Percentiles rank a stretch among this genome's conserved stretches.
Conservation (phyloP, 73 alveolate genomes). For the Strombidium stylifer region DNA sequence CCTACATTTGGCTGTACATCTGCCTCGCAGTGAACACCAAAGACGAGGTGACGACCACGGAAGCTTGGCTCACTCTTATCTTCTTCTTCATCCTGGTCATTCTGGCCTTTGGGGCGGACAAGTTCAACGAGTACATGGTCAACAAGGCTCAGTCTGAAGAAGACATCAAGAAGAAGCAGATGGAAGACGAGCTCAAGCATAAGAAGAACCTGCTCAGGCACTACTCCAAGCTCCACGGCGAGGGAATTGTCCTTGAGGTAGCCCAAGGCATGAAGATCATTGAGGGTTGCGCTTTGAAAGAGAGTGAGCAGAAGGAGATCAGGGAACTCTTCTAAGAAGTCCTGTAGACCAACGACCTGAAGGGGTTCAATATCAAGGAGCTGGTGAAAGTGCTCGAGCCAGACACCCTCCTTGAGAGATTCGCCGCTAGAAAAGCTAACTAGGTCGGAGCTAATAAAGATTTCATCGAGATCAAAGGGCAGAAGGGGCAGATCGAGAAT, state of each 20-base stretch:
- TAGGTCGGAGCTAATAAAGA: too few species aligned
- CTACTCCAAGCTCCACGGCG: not conserved
- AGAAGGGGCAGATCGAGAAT: not conserved
- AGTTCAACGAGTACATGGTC: not conserved
- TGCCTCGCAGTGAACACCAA: constrained; percentile 29
- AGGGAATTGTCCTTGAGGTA: too few species aligned
- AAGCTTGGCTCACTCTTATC: constrained; percentile 47
- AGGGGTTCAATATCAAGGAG: too few species aligned
- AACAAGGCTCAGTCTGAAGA: not conserved
- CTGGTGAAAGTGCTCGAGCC: too few species aligned
- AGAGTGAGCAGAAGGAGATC: too few species aligned
- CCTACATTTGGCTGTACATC: constrained; percentile 68
- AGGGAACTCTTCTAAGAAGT: not conserved
- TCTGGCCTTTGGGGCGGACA: constrained; percentile 49
- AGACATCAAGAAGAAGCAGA: not conserved
- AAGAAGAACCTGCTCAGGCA: not conserved
- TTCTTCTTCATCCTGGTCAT: constrained; percentile 49
- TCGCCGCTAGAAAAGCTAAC: too few species aligned
- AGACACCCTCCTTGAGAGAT: too few species aligned
- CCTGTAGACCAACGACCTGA: not conserved
- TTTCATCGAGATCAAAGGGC: constrained; percentile 2
- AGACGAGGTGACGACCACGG: constrained; percentile 21
- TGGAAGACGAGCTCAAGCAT: not conserved
- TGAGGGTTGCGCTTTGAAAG: too few species aligned
- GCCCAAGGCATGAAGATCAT: too few species aligned